phyloP scores from a whole-genome alignment of 176 grass and related monocot species.

The Musa itinerans region DNA sequence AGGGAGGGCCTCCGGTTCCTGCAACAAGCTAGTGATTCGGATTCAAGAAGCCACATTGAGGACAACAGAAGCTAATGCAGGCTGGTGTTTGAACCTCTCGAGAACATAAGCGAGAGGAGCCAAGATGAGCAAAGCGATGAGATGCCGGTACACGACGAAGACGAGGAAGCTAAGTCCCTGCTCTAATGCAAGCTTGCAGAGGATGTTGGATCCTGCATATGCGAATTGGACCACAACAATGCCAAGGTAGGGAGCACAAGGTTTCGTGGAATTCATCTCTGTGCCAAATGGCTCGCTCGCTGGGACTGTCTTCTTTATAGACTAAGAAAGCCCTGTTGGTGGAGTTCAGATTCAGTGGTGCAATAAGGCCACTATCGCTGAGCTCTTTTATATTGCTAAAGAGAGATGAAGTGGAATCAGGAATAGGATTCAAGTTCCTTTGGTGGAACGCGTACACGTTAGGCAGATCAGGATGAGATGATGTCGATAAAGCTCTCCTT shows the following conservation, averaged over 20 bases:
- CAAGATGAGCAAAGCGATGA: constrained; percentile 15
- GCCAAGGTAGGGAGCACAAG: constrained; percentile 13
- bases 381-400: background rate
- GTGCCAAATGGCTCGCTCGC: background rate
- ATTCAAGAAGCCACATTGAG: background rate
- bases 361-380: background rate
- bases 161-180: constrained; percentile 18
- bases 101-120: constrained; percentile 16
- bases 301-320: background rate
- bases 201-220: constrained; percentile 23
- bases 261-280: background rate
- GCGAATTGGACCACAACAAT: constrained; percentile 16
- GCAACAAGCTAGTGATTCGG: background rate
- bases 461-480: too few relatives aligned
- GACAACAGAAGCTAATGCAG: background rate
- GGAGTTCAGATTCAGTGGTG: constrained; percentile 17
- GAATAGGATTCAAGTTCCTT: background rate
- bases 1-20: constrained; percentile 16
- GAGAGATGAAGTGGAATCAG: background rate
- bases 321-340: background rate
- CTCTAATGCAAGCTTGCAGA: constrained; percentile 26
- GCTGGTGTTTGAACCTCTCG: constrained; percentile 7
- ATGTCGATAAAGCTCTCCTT: too few relatives aligned
- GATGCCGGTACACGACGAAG: constrained; percentile 20
- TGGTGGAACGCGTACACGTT: background rate